A percentile compares a stretch with the other conserved stretches of the same genome.
Conservation (phyloP, 2,329 filamentous ascomycete genomes). For the Cladosporium sp. region DNA sequence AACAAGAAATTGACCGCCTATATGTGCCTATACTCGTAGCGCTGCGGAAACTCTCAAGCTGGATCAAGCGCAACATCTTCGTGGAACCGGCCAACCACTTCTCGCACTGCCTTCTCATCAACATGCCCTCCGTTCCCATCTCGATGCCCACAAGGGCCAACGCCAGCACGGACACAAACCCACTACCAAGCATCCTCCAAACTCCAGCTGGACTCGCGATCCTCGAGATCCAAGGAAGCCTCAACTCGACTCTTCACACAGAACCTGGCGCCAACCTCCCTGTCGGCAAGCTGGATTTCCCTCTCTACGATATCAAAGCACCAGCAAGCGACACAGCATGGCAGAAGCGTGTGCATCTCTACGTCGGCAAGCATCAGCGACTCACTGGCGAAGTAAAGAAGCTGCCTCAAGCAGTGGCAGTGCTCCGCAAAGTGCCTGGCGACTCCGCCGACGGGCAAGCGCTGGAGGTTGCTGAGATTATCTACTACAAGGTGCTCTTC, state of each 20-base stretch:
- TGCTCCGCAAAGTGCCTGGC: conserved; percentile 64
- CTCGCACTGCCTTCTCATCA: background rate
- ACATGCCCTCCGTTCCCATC: conserved; percentile 14
- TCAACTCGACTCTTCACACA: conserved; percentile 66
- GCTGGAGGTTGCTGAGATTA: conserved; percentile 82
- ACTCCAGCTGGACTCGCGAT: conserved; percentile 88
- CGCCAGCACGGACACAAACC: conserved; percentile 45
- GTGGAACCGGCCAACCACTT: background rate
- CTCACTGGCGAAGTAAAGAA: conserved; percentile 90
- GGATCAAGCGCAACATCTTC: background rate
- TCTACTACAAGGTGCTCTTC: conserved; percentile 86
- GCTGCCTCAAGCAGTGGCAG: conserved; percentile 72
- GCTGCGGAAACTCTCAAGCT: background rate
- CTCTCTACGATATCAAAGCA: conserved; percentile 64
- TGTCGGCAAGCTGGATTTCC: conserved; percentile 77
- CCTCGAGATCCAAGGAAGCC: conserved; percentile 87
- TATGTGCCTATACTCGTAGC: background rate
- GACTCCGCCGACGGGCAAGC: conserved; percentile 46
- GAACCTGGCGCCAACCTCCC: conserved; percentile 42
- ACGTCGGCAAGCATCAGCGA: conserved; percentile 84
- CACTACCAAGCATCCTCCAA: conserved; percentile 79
- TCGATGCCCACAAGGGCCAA: background rate
- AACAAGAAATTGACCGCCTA: too few relatives aligned
- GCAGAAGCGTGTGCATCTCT: conserved; percentile 87
- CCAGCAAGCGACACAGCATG: conserved; percentile 63